These are phyloP conservation scores for Russula lepida DNA, from an alignment of 768 basidiomycete genomes.

Conservation along the genomic window DNA sequence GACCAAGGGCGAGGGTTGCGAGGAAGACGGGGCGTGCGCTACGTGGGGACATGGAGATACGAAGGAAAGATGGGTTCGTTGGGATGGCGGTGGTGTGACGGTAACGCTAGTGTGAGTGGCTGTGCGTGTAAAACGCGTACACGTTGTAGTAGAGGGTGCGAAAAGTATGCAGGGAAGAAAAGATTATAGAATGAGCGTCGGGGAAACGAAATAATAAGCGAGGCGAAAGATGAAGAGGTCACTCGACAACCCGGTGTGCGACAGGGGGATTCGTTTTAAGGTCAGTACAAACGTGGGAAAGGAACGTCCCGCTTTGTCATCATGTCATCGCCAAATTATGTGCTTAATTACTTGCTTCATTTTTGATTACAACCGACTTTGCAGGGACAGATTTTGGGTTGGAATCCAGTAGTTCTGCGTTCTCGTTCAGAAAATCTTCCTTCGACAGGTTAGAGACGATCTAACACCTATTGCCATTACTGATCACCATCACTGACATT, in stretches of 20 bases:
- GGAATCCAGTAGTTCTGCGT: not conserved
- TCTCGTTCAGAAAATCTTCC: not conserved
- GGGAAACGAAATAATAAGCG: not conserved
- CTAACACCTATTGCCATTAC: not conserved
- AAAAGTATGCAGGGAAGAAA: not conserved
- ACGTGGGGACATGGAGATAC: constrained; percentile 4
- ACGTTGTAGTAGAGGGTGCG: not conserved
- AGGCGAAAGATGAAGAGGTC: not conserved
- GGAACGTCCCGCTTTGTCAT: not conserved
- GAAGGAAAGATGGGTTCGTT: not conserved
- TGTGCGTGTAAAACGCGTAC: not conserved
- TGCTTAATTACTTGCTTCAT: too few species aligned
- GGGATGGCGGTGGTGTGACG: not conserved
- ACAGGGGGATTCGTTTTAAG: not conserved
- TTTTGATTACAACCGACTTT: too few species aligned
- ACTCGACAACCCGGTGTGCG: not conserved
- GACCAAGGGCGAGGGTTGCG: not conserved
- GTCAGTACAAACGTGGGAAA: not conserved
- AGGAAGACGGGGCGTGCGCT: not conserved
- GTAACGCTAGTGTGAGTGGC: not conserved
- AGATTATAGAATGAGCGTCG: not conserved
- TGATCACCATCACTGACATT: not conserved
- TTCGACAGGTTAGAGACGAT: not conserved
- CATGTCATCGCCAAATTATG: not conserved
- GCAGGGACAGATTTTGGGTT: too few species aligned